A percentile compares a stretch with the other conserved stretches of the same genome.
These are phyloP conservation scores for Fonsecaea monophora DNA, from an alignment of 2,329 filamentous ascomycete genomes.

Conservation along the genomic window DNA sequence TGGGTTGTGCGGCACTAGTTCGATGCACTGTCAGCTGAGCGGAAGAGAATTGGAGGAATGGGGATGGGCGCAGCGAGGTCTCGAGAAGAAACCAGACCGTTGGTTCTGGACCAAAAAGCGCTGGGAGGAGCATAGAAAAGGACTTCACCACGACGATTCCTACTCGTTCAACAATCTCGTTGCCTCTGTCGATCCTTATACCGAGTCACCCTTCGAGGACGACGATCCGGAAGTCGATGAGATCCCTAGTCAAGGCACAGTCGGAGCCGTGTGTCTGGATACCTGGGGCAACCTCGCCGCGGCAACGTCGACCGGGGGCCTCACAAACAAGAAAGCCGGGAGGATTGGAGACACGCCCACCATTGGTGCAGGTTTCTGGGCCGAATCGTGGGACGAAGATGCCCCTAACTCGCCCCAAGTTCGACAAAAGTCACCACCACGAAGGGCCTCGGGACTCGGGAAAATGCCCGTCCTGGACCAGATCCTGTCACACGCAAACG, in stretches of 20 bases:
- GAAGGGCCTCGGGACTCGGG: not conserved
- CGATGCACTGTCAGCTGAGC: slow-evolving; percentile 70
- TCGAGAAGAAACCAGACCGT: slow-evolving; percentile 70
- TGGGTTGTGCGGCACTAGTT: slow-evolving; percentile 43
- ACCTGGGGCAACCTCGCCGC: slow-evolving; percentile 73
- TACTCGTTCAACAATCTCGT: slow-evolving; percentile 32
- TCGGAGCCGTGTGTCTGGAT: slow-evolving; percentile 82
- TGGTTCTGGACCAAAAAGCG: slow-evolving; percentile 82
- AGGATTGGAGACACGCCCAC: slow-evolving; percentile 86
- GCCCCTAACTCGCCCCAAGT: not conserved
- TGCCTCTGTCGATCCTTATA: slow-evolving; percentile 24
- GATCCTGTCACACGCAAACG: slow-evolving; percentile 7
- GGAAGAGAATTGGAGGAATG: slow-evolving; percentile 73
- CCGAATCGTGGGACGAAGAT: slow-evolving; percentile 72
- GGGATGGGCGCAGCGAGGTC: slow-evolving; percentile 62
- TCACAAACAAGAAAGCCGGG: slow-evolving; percentile 88
- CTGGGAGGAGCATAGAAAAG: slow-evolving; percentile 78
- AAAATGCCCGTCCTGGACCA: slow-evolving; percentile 16
- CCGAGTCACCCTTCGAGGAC: slow-evolving; percentile 49
- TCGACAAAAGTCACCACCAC: not conserved
- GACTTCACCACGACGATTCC: slow-evolving; percentile 52
- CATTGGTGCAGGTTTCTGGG: slow-evolving; percentile 86
- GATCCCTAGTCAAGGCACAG: slow-evolving; percentile 82
- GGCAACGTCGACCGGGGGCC: slow-evolving; percentile 72
- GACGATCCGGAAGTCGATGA: slow-evolving; percentile 59